Evolutionary conservation across 2,329 filamentous ascomycete species (phyloP), one percentile per base, ranked within the genome.

Genomic region (Epicoccum nigrum): DNA sequence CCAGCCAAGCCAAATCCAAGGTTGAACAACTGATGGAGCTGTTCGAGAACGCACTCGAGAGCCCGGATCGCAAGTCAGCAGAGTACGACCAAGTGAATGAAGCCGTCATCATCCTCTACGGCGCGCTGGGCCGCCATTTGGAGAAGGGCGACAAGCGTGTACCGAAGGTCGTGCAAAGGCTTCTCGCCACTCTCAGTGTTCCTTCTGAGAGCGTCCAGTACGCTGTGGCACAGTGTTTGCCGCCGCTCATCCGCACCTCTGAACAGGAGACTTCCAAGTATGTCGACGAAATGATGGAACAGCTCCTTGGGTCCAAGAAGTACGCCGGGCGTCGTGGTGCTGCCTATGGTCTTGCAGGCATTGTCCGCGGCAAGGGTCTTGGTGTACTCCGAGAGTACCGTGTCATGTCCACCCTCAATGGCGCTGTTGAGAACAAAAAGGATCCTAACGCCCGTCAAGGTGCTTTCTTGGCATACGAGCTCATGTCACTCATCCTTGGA

Each of bases 121-220:
- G 94, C 70, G 93, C 95, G 43, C 78, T 99, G 30, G 94, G 92
- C 34, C 86, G 90, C 43, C 94, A 99, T 78, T 77, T 99, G 52
- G 85, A 89, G 60, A 76, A 86, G 7, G 91, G 92, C n/a, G 94
- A 99, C 71, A 77, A 85, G 59, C 92, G 95, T 65, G 85, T 97
- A 40, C 91, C 92, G 1, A 86, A 88, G 49, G 94, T 99, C 37
- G 87, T 99, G 42, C 87, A 93, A 62, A 86, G 92, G 56, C 80
- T 99, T 17, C 81, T 99, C 48, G 85, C 86, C 17, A 97, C 95
- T 6, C 79, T 99, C 35, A 94, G 88, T 71, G 97, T 93, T 11
- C 94, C 94, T 21, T 97, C 94, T 0, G 94, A 99, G 74, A 92
- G 90, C 13, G 94, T 99, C 1, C 94, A 99, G 73, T 97, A 94